Evolutionary conservation across 2,329 filamentous ascomycete genomes (phyloP).

Genomic region (Microdochium nivale): DNA sequence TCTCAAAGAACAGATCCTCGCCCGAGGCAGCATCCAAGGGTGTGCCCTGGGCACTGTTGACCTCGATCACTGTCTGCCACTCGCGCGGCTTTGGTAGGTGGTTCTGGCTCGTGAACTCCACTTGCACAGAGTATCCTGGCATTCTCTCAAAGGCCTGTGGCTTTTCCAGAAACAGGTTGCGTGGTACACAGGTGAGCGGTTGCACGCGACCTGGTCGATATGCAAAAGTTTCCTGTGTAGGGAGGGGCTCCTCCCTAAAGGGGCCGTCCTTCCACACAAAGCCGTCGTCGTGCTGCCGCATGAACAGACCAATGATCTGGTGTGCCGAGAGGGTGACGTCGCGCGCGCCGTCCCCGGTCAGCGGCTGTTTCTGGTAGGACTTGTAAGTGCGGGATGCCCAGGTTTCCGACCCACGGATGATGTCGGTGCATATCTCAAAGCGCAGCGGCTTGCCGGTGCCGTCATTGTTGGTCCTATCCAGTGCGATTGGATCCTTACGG

Average conservation of each 20-base stretch:
- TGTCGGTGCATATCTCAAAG: constrained; percentile 39
- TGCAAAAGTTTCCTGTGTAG: constrained; percentile 27
- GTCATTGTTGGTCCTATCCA: constrained; percentile 27
- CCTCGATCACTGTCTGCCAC: constrained; percentile 29
- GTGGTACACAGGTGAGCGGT: constrained; percentile 37
- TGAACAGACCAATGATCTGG: constrained; percentile 40
- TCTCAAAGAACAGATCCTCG: constrained; percentile 37
- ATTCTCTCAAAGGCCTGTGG: constrained; percentile 34
- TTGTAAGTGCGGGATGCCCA: constrained; percentile 36
- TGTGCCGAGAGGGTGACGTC: constrained; percentile 40
- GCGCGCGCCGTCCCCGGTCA: constrained; percentile 33
- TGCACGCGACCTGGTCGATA: constrained; percentile 33
- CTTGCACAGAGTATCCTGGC: constrained; percentile 39
- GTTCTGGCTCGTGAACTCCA: constrained; percentile 35
- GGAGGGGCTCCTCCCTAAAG: constrained; percentile 26
- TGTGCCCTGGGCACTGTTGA: constrained; percentile 37
- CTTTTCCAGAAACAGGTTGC: constrained; percentile 32
- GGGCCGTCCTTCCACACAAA: constrained; percentile 38
- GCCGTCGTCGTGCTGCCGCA: constrained; percentile 38
- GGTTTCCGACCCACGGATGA: constrained; percentile 28
- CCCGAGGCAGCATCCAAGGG: constrained; percentile 36
- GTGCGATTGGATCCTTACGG: constrained; percentile 38
- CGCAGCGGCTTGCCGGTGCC: constrained; percentile 31
- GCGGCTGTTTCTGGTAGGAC: constrained; percentile 39
- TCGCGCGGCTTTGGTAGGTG: constrained; percentile 21